Conservation (phyloP, 2,329 filamentous ascomycete species). For the Cladosporium sp. region DNA sequence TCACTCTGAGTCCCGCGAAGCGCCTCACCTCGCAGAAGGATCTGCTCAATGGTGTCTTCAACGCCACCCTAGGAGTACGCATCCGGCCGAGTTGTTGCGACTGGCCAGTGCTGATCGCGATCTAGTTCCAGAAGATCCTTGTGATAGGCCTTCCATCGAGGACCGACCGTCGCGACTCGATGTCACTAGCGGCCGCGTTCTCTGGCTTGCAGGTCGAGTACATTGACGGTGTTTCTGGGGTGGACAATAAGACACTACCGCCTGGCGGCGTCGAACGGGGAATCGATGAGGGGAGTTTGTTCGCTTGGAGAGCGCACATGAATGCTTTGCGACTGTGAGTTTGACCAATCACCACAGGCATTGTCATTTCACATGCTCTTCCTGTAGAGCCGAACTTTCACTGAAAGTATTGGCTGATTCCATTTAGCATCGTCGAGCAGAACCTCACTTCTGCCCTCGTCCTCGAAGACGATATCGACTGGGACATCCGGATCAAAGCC, state of each 20-base stretch:
- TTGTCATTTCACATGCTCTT: no score
- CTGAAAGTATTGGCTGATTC: constrained; percentile 27
- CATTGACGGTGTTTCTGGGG: constrained; percentile 39
- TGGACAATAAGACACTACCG: constrained; percentile 23
- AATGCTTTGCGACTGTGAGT: constrained; percentile 15
- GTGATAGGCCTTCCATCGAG: constrained; percentile 47
- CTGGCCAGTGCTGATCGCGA: background rate
- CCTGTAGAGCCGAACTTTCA: no score
- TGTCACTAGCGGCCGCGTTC: constrained; percentile 42
- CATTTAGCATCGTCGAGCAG: constrained; percentile 30
- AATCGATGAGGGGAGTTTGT: constrained; percentile 4
- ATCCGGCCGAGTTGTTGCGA: background rate
- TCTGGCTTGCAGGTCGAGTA: constrained; percentile 43
- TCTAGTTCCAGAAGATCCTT: constrained; percentile 45
- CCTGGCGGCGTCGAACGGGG: constrained; percentile 18
- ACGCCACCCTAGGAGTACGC: background rate
- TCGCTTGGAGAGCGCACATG: constrained; percentile 17
- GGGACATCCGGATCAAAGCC: constrained; percentile 39
- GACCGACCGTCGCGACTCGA: constrained; percentile 46
- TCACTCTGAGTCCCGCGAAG: no score
- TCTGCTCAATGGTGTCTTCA: background rate
- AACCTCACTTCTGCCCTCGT: constrained; percentile 36
- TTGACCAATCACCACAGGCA: no score
- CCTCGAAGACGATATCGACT: constrained; percentile 42
- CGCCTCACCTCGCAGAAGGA: background rate